phyloP scores from a whole-genome alignment of 257 asterid genomes.

The Voacanga thouarsii region DNA sequence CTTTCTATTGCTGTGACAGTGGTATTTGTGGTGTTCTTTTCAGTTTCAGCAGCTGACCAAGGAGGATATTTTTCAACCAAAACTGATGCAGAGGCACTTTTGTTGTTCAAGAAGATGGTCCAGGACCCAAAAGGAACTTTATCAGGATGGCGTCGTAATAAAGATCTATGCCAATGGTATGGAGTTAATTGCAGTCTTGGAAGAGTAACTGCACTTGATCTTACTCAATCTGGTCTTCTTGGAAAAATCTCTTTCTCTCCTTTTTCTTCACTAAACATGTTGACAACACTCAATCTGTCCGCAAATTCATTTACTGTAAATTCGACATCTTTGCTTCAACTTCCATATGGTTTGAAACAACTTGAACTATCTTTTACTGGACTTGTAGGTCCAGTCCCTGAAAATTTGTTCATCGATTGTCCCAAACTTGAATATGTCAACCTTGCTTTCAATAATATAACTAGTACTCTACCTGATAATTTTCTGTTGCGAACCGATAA shows the following conservation, averaged over 20 bases:
- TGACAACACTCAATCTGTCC: slow-evolving; percentile 62
- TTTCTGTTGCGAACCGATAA: slow-evolving; percentile 48
- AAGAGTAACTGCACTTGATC: slow-evolving; percentile 64
- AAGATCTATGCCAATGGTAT: slow-evolving; percentile 63
- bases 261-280: slow-evolving; percentile 51
- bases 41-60: slow-evolving; percentile 21
- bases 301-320: slow-evolving; percentile 54
- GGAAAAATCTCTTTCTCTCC: slow-evolving; percentile 60
- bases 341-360: slow-evolving; percentile 51
- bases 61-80: slow-evolving; percentile 27
- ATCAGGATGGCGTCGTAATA: slow-evolving; percentile 54
- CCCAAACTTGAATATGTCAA: slow-evolving; percentile 67
- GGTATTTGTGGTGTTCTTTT: slow-evolving; percentile 15
- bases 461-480: slow-evolving; percentile 56
- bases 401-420: slow-evolving; percentile 44
- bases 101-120: slow-evolving; percentile 77
- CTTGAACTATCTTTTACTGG: slow-evolving; percentile 73
- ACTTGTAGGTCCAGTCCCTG: slow-evolving; percentile 56
- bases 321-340: slow-evolving; percentile 45
- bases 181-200: slow-evolving; percentile 62
- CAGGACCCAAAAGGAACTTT: slow-evolving; percentile 58
- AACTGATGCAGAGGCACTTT: slow-evolving; percentile 69
- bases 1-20: slow-evolving; percentile 23
- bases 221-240: slow-evolving; percentile 57
- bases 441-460: slow-evolving; percentile 73